phyloP scores from a whole-genome alignment of 176 grass and related monocot species.

The Lolium perenne region DNA sequence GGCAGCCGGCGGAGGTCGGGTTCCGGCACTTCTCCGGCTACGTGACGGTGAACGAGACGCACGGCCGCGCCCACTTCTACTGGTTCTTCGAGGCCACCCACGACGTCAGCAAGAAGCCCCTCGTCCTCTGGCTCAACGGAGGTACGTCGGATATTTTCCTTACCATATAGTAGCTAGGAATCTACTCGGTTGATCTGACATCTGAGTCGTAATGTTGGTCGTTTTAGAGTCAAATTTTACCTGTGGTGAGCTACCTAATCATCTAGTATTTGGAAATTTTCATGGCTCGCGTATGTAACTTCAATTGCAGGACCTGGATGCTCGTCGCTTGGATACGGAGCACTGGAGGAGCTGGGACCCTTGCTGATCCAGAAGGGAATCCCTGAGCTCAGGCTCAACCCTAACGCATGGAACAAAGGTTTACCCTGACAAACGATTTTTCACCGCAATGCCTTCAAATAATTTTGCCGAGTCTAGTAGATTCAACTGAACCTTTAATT shows the following conservation, averaged over 20 bases:
- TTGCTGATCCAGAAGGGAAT: constrained; percentile 15
- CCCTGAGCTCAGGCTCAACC: constrained; percentile 30
- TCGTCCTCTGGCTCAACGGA: constrained; percentile 46
- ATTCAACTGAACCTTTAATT: neutral
- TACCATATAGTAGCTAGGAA: too few relatives aligned
- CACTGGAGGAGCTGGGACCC: constrained; percentile 9
- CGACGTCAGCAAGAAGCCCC: constrained; percentile 59
- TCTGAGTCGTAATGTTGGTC: too few relatives aligned
- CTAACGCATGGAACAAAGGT: constrained; percentile 25
- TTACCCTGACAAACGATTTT: neutral
- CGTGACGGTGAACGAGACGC: constrained; percentile 76
- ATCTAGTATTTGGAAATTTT: too few relatives aligned
- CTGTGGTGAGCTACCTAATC: too few relatives aligned
- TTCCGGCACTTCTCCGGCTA: constrained; percentile 76
- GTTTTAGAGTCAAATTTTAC: too few relatives aligned
- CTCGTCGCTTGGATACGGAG: constrained; percentile 16
- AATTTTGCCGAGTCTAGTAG: neutral
- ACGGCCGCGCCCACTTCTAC: constrained; percentile 86
- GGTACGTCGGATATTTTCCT: too few relatives aligned
- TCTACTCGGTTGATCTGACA: too few relatives aligned
- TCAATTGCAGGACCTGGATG: neutral
- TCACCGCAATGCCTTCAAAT: neutral
- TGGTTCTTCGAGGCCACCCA: constrained; percentile 84
- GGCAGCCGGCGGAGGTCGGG: constrained; percentile 55
- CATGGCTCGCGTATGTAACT: too few relatives aligned